These are phyloP conservation scores for Solanum appendiculatum DNA, from an alignment of 257 asterid genomes.

Conservation along the genomic window DNA sequence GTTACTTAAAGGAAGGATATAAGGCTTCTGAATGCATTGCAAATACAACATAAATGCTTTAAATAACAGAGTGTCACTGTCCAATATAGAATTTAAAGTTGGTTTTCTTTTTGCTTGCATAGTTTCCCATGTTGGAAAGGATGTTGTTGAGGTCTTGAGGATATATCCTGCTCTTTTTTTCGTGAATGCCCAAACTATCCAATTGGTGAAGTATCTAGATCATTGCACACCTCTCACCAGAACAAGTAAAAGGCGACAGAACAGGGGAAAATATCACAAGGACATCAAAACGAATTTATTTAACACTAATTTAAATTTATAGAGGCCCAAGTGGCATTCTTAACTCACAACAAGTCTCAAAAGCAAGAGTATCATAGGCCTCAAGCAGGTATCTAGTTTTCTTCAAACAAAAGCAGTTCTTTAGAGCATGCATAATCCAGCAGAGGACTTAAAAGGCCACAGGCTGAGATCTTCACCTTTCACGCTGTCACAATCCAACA, in stretches of 20 bases:
- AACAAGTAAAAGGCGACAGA: background rate
- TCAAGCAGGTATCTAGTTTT: slow-evolving; percentile 19
- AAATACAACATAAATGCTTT: background rate
- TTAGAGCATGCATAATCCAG: background rate
- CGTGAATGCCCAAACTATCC: background rate
- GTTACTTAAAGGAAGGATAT: background rate
- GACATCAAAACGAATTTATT: background rate
- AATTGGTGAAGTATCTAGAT: background rate
- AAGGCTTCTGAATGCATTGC: background rate
- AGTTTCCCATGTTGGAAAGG: background rate
- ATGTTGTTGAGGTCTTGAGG: background rate
- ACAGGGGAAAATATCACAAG: background rate
- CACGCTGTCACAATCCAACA: background rate
- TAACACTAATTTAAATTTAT: background rate
- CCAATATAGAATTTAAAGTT: background rate
- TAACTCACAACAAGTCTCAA: slow-evolving; percentile 67
- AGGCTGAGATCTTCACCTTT: background rate
- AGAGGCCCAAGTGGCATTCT: background rate
- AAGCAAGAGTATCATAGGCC: slow-evolving; percentile 39
- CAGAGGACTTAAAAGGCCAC: background rate
- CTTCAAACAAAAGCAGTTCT: slow-evolving; percentile 35
- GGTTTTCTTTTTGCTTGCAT: background rate
- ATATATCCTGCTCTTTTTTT: background rate
- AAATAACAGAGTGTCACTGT: background rate
- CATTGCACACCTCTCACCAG: background rate